These are phyloP conservation scores for Russula sp. DNA, from an alignment of 768 basidiomycete species.

Conservation along the genomic window DNA sequence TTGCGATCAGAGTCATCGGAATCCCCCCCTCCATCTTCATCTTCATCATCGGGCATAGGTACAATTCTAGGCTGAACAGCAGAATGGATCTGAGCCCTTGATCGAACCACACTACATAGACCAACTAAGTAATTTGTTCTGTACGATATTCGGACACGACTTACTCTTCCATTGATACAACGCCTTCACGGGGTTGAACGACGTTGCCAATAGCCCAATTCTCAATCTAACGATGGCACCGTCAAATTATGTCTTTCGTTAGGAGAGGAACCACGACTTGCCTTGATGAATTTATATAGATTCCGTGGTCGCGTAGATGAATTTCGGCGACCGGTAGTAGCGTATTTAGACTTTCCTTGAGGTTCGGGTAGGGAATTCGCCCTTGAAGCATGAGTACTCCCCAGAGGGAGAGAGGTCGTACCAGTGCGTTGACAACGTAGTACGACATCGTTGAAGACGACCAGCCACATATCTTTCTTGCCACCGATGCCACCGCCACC, in stretches of 20 bases:
- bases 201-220: constrained; percentile 80
- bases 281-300: constrained; percentile 89
- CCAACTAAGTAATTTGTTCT: constrained; percentile 13
- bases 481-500: constrained; percentile 44
- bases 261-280: constrained; percentile 27
- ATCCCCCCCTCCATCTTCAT: constrained; percentile 49
- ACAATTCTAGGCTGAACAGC: constrained; percentile 58
- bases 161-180: constrained; percentile 88
- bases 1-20: constrained; percentile 84
- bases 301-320: constrained; percentile 81
- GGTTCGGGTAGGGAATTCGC: constrained; percentile 78
- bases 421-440: constrained; percentile 88
- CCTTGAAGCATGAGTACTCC: constrained; percentile 56
- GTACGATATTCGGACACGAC: constrained; percentile 27
- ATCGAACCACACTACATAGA: constrained; percentile 54
- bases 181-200: constrained; percentile 67
- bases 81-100: constrained; percentile 52
- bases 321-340: constrained; percentile 68
- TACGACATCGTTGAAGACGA: constrained; percentile 93
- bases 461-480: constrained; percentile 89
- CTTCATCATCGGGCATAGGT: constrained; percentile 61
- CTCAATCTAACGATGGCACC: constrained; percentile 50
- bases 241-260: constrained; percentile 7
- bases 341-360: constrained; percentile 78
- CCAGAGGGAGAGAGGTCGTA: constrained; percentile 76